Evolutionary conservation across 352 stramenopile species (phyloP), one percentile per base, ranked within the genome.

Genomic region (Pythium guiyangense): DNA sequence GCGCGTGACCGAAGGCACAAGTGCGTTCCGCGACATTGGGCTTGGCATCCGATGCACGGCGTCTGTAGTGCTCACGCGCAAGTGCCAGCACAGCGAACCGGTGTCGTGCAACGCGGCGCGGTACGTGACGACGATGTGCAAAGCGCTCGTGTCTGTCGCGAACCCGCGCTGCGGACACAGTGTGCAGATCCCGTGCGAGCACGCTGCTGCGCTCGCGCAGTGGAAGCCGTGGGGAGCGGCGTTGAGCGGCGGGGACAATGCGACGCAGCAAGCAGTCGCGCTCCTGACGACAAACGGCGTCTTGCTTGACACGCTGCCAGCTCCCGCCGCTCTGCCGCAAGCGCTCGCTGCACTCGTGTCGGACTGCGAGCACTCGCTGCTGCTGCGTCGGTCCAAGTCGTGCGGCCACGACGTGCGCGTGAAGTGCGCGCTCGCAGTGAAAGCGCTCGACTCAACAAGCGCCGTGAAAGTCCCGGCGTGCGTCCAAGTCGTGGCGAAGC

Each of bases 391-490:
- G 22, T 56, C 64, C 0, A 70, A 43, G 6, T 69, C 67, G 0
- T 90, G 81, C 49, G 79, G 71, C 17, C 81, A 91, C 40, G 71
- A 85, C 31, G 52, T 76, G 11, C 70, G 83, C 9, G 62, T 86
- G 49, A 77, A 78, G 37, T 91, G 78, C 48, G 65, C 67, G 10
- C 57, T 67, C 14, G 78, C 73, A 4, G 74, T 87, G 35, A 76
- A 77, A 31, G 47, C 80, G 39, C 47, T 88, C 1, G 53, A 34
- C 2, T 1, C 46, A 14, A 39, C 57, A 9, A 54, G 57, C 0
- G 61, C 65, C 0, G 26, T 60, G 6, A 43, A 52, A 5, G 27
- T 54, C 20, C 54, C n/a, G 35, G 31, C 43, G 31, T 83, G 74
- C 15, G 31, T 4, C n/a, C 52, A 75, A 49, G 52, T 51, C 4